Evolutionary conservation across 2,329 filamentous ascomycete genomes (phyloP).

Genomic region (Penicillium fuscoglaucum): DNA sequence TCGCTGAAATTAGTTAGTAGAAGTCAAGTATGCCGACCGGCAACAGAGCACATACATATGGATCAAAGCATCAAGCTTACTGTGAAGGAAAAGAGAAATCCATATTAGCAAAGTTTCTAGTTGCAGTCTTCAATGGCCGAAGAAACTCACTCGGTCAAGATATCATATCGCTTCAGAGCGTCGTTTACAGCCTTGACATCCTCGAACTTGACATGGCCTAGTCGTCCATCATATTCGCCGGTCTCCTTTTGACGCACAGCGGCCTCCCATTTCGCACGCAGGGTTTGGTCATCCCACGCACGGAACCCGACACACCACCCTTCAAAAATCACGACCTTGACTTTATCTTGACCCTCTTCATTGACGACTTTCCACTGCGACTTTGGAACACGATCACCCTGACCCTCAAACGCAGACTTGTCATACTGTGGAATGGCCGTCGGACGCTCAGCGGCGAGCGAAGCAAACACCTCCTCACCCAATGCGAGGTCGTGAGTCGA

Average conservation of each 20-base stretch:
- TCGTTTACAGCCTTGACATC: constrained; percentile 62
- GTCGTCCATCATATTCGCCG: constrained; percentile 51
- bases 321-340: constrained; percentile 75
- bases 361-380: constrained; percentile 61
- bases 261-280: constrained; percentile 56
- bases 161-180: constrained; percentile 58
- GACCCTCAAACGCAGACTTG: constrained; percentile 73
- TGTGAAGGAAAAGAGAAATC: constrained; percentile 23
- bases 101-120: constrained; percentile 15
- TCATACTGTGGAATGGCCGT: constrained; percentile 75
- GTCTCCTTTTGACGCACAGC: constrained; percentile 51
- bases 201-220: constrained; percentile 57
- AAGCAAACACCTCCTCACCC: constrained; percentile 61
- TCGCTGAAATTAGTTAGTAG: constrained; percentile 49
- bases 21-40: not conserved
- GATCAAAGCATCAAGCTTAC: constrained; percentile 62
- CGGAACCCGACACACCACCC: constrained; percentile 91
- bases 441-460: constrained; percentile 53
- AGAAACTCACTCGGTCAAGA: constrained; percentile 52
- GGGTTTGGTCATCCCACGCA: constrained; percentile 56
- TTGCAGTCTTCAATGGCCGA: not conserved
- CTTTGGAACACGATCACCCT: constrained; percentile 70
- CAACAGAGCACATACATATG: constrained; percentile 53
- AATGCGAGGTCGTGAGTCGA: constrained; percentile 77
- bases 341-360: constrained; percentile 31